Conservation (phyloP, 257 asterid species). For the Haberlea rhodopensis region DNA sequence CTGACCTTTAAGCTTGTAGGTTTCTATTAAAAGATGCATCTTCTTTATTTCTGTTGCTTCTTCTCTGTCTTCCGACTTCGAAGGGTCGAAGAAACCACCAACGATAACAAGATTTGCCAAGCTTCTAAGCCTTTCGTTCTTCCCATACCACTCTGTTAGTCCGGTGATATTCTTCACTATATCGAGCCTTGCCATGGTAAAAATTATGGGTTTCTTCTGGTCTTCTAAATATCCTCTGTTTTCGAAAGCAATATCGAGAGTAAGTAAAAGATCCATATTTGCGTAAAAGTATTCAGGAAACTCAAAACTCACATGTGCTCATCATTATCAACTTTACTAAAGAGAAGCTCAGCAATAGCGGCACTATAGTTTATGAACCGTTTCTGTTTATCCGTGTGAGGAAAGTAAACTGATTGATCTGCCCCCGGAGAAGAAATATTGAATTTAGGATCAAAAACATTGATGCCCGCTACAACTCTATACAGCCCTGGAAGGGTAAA, state of each 20-base stretch:
- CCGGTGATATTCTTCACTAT: neutral
- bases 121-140: slow-evolving; percentile 62
- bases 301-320: slow-evolving; percentile 69
- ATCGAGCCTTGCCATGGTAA: neutral
- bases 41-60: slow-evolving; percentile 79
- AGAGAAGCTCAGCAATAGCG: slow-evolving; percentile 78
- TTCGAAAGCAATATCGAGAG: neutral
- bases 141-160: neutral
- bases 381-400: slow-evolving; percentile 60
- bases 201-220: neutral
- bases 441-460: slow-evolving; percentile 85
- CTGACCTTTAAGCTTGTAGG: slow-evolving; percentile 72
- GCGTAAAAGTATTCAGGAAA: neutral
- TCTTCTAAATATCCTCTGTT: slow-evolving; percentile 51
- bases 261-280: neutral
- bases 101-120: slow-evolving; percentile 80
- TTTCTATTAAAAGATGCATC: slow-evolving; percentile 68
- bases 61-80: slow-evolving; percentile 86
- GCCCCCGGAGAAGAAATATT: slow-evolving; percentile 93
- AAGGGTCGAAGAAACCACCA: slow-evolving; percentile 88
- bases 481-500: slow-evolving; percentile 85
- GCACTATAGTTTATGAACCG: slow-evolving; percentile 52
- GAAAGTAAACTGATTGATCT: slow-evolving; percentile 80
- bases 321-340: slow-evolving; percentile 51
- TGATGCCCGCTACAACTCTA: slow-evolving; percentile 77